Percentiles rank a stretch among this genome's conserved stretches.
phyloP scores from a whole-genome alignment of 331 rosid genomes.

The Pyrus hybrid region DNA sequence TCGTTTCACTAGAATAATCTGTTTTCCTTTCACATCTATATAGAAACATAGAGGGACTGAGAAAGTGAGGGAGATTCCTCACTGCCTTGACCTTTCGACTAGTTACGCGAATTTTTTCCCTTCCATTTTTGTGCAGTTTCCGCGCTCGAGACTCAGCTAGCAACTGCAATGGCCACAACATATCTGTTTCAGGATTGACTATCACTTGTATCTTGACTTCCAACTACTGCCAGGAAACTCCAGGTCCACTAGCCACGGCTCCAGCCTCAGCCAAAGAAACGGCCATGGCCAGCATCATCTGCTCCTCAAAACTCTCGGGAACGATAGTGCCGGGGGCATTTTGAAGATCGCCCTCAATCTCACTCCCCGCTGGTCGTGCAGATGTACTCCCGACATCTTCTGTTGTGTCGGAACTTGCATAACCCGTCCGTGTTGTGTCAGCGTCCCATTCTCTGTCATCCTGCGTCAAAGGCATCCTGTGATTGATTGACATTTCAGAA shows the following conservation, averaged over 20 bases:
- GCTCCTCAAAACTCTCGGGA: conserved; percentile 95
- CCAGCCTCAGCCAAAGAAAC: conserved; percentile 90
- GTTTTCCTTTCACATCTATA: conserved; percentile 43
- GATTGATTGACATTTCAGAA: conserved; percentile 28
- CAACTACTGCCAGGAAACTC: conserved; percentile 71
- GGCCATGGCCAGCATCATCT: conserved; percentile 98
- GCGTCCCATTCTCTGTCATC: conserved; percentile 51
- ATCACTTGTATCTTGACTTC: conserved; percentile 10
- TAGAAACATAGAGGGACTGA: conserved; percentile 14
- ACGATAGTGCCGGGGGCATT: conserved; percentile 43
- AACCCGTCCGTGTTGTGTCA: conserved; percentile 51
- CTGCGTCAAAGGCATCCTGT: conserved; percentile 23
- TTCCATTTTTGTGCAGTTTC: not conserved
- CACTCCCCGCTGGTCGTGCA: conserved; percentile 34
- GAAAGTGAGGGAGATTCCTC: conserved; percentile 25
- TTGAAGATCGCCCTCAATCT: conserved; percentile 45
- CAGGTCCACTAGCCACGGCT: conserved; percentile 51
- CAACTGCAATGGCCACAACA: conserved; percentile 19
- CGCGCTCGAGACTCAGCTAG: conserved; percentile 25
- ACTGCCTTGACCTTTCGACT: conserved; percentile 43
- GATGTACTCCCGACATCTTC: conserved; percentile 41
- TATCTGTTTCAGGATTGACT: conserved; percentile 14
- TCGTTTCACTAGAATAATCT: conserved; percentile 47
- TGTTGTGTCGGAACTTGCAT: conserved; percentile 42
- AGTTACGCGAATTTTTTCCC: conserved; percentile 12